Base-by-base conservation (phyloP, 345 rosid genomes). In the Syzygium aromaticum region DNA sequence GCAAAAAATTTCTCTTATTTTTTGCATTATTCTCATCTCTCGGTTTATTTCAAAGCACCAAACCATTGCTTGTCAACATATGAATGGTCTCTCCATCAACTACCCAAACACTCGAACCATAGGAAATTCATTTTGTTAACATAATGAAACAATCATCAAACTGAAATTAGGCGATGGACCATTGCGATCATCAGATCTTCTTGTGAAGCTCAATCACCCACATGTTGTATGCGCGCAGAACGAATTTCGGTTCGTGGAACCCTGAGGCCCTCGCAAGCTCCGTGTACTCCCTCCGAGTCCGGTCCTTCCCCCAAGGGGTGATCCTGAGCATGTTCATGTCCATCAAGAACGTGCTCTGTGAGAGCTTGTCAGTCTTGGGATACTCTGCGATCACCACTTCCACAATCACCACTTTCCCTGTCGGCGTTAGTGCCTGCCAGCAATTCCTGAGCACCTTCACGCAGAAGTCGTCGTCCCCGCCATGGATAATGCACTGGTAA, bases 381-480 rank as follows among this genome's bases (percentile, higher is more conserved):
- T 27, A 12, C 52, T 80, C 84, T 6, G 84, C 52, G 30, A 1
- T 2, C 28, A 80, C 53, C 52, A 7, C 52, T 8, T 80, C 84
- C 52, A 80, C 85, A 38, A 51, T 51, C 52, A 87, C 52, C 64
- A 52, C 89, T 84, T 63, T 87, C n/a, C 89, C 86, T 40, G 33
- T 30, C n/a, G 67, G 84, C 12, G 84, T 86, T 57, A 84, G 54
- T 1, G 84, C 89, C 51, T 84, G 10, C 86, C 84, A 84, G 52
- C 89, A 87, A 54, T 87, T 87, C 64, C 30, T 87, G 64, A 87
- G 56, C 40, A 87, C 54, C 84, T 64, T 87, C 52, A n/a, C 51
- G 53, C 89, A 67, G 21, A 28, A 30, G 1, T 84, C 84, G 25
- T 87, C 84, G 1, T 84, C 64, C 88, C 86, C 59, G 10, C 56